phyloP scores from a whole-genome alignment of 768 basidiomycete species.

The Leccinum disarticulatum region DNA sequence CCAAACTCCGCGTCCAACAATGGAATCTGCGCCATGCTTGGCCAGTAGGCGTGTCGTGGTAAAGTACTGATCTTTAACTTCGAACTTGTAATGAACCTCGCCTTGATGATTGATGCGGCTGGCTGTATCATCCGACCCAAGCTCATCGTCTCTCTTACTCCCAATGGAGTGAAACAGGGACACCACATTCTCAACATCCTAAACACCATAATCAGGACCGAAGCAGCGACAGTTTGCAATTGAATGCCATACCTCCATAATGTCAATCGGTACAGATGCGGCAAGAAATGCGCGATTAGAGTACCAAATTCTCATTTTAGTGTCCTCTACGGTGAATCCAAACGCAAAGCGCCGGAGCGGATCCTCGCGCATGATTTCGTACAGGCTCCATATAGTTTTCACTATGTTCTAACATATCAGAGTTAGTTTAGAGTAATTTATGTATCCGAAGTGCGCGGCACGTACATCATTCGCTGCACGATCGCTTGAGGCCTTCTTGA shows the following conservation, averaged over 20 bases:
- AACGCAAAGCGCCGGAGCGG: not conserved
- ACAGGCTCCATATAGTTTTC: conserved; percentile 29
- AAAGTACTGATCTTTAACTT: not conserved
- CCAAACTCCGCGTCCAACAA: not conserved
- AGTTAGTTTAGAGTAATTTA: not conserved
- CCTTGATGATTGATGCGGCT: not conserved
- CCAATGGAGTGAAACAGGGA: too few relatives aligned
- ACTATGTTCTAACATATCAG: conserved; percentile 6
- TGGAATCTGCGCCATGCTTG: conserved; percentile 1
- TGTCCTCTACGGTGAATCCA: not conserved
- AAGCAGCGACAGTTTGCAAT: too few relatives aligned
- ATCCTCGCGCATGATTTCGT: not conserved
- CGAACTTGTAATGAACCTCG: not conserved
- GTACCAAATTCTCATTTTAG: conserved; percentile 30
- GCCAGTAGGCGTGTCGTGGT: conserved; percentile 2
- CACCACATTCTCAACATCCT: too few relatives aligned
- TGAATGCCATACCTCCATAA: not conserved
- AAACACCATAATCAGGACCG: too few relatives aligned
- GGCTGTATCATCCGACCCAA: conserved; percentile 12
- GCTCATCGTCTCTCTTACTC: not conserved
- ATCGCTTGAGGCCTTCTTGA: too few relatives aligned
- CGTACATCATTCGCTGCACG: not conserved
- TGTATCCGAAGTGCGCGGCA: too few relatives aligned
- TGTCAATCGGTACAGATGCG: not conserved
- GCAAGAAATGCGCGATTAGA: conserved; percentile 1